A percentile compares a stretch with the other conserved stretches of the same genome.
These are phyloP conservation scores for Vitis labrusca DNA, from an alignment of 164 flowering plant species.

Conservation along the genomic window DNA sequence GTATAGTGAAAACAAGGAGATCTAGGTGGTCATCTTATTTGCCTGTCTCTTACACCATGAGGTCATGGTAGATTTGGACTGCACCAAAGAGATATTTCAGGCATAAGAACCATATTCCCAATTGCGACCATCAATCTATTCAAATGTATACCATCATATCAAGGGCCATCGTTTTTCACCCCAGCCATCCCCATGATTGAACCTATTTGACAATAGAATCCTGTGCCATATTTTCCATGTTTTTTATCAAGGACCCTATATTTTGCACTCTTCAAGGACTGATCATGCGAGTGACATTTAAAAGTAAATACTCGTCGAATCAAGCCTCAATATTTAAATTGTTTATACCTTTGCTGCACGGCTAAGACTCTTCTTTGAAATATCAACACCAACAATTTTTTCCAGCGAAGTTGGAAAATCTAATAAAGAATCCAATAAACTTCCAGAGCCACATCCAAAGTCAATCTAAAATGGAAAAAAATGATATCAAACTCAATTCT, in stretches of 20 bases:
- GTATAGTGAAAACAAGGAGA: too few species aligned
- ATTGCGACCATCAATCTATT: background rate
- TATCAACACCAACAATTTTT: slow-evolving; percentile 81
- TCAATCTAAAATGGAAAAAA: slow-evolving; percentile 56
- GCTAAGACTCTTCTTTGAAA: slow-evolving; percentile 72
- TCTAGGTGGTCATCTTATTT: too few species aligned
- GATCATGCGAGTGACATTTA: background rate
- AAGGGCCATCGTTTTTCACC: too few species aligned
- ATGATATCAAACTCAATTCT: slow-evolving; percentile 3
- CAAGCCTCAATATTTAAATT: background rate
- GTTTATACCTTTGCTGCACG: slow-evolving; percentile 88
- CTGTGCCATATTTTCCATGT: background rate
- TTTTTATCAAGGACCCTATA: background rate
- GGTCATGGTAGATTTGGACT: too few species aligned
- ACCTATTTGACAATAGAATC: background rate
- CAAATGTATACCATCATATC: background rate
- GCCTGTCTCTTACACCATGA: too few species aligned
- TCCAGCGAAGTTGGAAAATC: slow-evolving; percentile 64
- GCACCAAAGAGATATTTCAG: background rate
- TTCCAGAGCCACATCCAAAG: slow-evolving; percentile 97
- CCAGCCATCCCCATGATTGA: too few species aligned
- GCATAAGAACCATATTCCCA: background rate
- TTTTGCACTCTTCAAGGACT: background rate
- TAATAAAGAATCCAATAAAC: slow-evolving; percentile 73
- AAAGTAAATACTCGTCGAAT: too few species aligned